These are phyloP conservation scores for Parsonsia alboflavescens DNA, from an alignment of 257 asterid species.

Conservation along the genomic window DNA sequence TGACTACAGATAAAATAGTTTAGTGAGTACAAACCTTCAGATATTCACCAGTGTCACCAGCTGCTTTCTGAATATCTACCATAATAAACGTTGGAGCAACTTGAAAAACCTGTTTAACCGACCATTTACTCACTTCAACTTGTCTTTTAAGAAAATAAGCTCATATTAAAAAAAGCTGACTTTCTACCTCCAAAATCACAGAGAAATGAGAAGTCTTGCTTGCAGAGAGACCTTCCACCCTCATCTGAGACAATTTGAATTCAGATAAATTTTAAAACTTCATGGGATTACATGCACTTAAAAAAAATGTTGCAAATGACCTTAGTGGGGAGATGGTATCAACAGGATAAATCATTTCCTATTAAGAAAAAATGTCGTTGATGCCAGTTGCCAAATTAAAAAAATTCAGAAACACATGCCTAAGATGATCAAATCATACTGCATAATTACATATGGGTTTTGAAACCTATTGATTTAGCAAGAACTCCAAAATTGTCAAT, in stretches of 20 bases:
- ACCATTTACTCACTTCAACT: conserved; percentile 8
- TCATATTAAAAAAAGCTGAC: not conserved
- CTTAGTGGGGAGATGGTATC: not conserved
- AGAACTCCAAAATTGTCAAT: conserved; percentile 59
- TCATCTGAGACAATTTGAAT: conserved; percentile 51
- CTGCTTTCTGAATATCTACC: conserved; percentile 94
- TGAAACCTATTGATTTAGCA: conserved; percentile 92
- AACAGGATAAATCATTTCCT: not conserved
- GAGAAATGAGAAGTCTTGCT: conserved; percentile 83
- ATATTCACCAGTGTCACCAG: conserved; percentile 80
- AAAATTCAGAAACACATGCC: not conserved
- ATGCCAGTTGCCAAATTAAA: not conserved
- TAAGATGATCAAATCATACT: conserved; percentile 31
- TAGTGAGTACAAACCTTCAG: conserved; percentile 26
- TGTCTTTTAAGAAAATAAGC: conserved; percentile 5
- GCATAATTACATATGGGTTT: conserved; percentile 81
- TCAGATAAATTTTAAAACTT: not conserved
- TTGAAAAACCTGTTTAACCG: conserved; percentile 56
- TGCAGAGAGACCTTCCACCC: conserved; percentile 89
- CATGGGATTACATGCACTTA: not conserved
- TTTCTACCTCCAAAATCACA: conserved; percentile 72
- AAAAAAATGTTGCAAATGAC: not conserved
- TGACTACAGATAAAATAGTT: not conserved
- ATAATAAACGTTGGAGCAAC: conserved; percentile 86
- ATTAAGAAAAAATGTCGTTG: not conserved